Conservation (phyloP, 2,329 filamentous ascomycete genomes). For the Fusarium robinianum region DNA sequence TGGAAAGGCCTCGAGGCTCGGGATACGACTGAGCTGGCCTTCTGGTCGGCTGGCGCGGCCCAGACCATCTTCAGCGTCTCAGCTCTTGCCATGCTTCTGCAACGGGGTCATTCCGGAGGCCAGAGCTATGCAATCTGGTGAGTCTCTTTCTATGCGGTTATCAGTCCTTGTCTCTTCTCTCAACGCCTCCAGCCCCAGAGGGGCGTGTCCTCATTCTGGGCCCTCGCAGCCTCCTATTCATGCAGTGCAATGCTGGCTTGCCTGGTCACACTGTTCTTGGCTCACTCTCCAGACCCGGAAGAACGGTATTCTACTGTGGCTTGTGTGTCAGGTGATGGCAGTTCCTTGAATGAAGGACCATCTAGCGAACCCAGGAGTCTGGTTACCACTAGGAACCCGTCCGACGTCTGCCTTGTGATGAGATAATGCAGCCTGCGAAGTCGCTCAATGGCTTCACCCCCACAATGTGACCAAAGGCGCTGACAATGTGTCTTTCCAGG, state of each 20-base stretch:
- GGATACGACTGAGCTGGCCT: constrained; percentile 56
- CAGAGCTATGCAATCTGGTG: constrained; percentile 55
- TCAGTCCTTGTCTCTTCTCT: constrained; percentile 13
- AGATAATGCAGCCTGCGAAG: background rate
- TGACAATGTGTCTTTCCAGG: constrained; percentile 40
- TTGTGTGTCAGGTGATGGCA: constrained; percentile 18
- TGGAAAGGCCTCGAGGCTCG: constrained; percentile 46
- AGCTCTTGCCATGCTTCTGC: constrained; percentile 49
- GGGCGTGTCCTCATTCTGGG: constrained; percentile 23
- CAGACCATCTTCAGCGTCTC: constrained; percentile 49
- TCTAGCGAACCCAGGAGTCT: constrained; percentile 1
- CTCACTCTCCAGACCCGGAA: constrained; percentile 1
- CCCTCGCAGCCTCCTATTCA: background rate
- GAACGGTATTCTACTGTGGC: constrained; percentile 12
- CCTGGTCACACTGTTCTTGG: constrained; percentile 8
- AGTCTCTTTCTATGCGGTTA: constrained; percentile 41
- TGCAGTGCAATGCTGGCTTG: constrained; percentile 4
- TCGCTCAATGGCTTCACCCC: constrained; percentile 2
- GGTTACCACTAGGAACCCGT: constrained; percentile 1
- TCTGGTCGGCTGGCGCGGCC: constrained; percentile 51
- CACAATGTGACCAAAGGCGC: constrained; percentile 4
- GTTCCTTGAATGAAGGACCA: constrained; percentile 2
- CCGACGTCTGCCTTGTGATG: constrained; percentile 3
- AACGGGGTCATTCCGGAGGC: constrained; percentile 54
- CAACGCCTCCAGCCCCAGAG: background rate